Evolutionary conservation across 2,329 filamentous ascomycete genomes (phyloP), one percentile per base, ranked within the genome.

Genomic region (Arthroderma sp.): DNA sequence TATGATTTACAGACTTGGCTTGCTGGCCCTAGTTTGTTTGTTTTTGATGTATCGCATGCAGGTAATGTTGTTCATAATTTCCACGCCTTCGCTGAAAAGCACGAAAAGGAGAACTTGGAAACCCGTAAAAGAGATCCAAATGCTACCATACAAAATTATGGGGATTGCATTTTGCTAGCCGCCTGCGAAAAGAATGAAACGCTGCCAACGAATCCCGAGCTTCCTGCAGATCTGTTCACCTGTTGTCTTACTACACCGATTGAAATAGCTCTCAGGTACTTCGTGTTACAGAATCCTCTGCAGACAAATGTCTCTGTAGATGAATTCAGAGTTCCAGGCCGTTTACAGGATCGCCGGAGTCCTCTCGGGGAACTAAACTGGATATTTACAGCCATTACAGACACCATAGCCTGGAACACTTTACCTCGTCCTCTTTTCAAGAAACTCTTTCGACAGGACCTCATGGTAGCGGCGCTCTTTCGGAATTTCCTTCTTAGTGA

Each of bases 321-420:
- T 49, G 78, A 89, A 54, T 88, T 89, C 36, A 83, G 86, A 62
- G 82, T 98, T 11, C 88, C 89, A 2, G 91, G 91, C 31, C 81
- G 87, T 50, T 75, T 96, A 36, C 89, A 94, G 58, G 91, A 98
- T 65, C 77, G 91, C 48, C 76, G 91, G 58, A 96, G 91, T 41
- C 91, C 91, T 6, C 74, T 98, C 31, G 91, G 91, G 50, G 91
- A 98, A 66, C 71, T 98, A 9, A 98, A 98, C 58, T 98, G 91
- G 91, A 98, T 98, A 32, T 96, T 98, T 59, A 98, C 91, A 0
- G 91, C 91, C 44, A 96, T 98, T 52, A 98, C 91, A 0, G 91
- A 98, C 61, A 96, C 89, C 1, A 98, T 98, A 56, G 91, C 91
- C 0, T 98, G 91, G 91, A 96, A 94, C 30, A 93, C 86, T 4